These are phyloP conservation scores for Phytopythium mirpurense DNA, from an alignment of 352 stramenopile species.

Conservation along the genomic window DNA sequence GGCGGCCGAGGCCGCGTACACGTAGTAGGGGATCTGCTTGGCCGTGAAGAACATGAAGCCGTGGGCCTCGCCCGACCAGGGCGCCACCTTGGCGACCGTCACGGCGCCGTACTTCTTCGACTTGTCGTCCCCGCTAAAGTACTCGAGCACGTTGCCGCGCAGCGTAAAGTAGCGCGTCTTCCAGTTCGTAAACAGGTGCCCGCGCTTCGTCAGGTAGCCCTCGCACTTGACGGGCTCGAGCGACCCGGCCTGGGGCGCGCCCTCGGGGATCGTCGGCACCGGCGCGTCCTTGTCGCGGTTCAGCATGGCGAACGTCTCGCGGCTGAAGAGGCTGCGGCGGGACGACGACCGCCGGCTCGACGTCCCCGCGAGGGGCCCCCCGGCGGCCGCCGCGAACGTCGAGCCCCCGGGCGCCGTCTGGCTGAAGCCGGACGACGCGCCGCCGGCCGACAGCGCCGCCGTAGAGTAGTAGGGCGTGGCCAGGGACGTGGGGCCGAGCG, in stretches of 20 bases:
- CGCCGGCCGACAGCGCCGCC: conserved; percentile 18
- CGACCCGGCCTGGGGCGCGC: conserved; percentile 18
- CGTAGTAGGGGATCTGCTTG: conserved; percentile 88
- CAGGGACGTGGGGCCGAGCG: conserved; percentile 49
- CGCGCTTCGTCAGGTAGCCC: conserved; percentile 83
- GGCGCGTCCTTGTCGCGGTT: conserved; percentile 69
- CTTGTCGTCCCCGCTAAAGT: conserved; percentile 83
- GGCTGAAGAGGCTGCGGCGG: conserved; percentile 70
- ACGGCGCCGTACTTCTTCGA: conserved; percentile 83
- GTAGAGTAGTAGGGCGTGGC: conserved; percentile 15
- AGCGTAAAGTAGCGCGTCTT: conserved; percentile 89
- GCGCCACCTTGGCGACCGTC: conserved; percentile 80
- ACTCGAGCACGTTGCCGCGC: conserved; percentile 76
- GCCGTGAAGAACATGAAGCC: conserved; percentile 90
- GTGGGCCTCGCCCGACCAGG: conserved; percentile 80
- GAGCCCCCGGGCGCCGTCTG: conserved; percentile 14
- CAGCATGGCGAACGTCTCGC: conserved; percentile 64
- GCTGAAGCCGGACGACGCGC: conserved; percentile 8
- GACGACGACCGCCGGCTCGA: conserved; percentile 42
- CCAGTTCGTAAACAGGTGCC: conserved; percentile 88
- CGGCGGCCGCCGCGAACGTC: too few relatives aligned
- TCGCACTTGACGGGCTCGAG: conserved; percentile 63
- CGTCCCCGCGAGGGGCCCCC: conserved; percentile 10
- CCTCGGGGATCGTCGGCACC: conserved; percentile 48
- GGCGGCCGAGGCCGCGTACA: conserved; percentile 77